phyloP scores from a whole-genome alignment of 352 stramenopile genomes.

The Phytophthora pini region DNA sequence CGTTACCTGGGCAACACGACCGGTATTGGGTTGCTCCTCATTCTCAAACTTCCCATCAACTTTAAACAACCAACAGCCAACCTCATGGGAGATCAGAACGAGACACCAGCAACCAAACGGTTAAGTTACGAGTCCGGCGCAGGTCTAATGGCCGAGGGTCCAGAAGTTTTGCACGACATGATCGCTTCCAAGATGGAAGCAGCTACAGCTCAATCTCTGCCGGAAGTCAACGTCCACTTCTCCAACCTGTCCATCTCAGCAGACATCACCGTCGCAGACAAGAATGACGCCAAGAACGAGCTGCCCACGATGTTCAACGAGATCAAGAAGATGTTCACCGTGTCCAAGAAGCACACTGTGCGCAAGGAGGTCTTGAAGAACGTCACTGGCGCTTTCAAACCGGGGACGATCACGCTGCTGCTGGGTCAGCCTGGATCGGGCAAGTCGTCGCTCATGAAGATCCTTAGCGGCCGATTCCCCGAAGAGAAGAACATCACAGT shows the following conservation, averaged over 20 bases:
- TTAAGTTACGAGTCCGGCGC: slow-evolving; percentile 22
- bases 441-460: slow-evolving; percentile 25
- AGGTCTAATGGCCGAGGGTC: slow-evolving; percentile 28
- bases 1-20: too few relatives aligned
- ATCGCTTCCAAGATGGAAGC: slow-evolving; percentile 28
- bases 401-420: slow-evolving; percentile 25
- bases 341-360: slow-evolving; percentile 26
- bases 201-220: slow-evolving; percentile 29
- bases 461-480: slow-evolving; percentile 28
- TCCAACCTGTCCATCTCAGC: slow-evolving; percentile 20
- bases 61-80: slow-evolving; percentile 1
- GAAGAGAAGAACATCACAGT: slow-evolving; percentile 34
- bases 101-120: slow-evolving; percentile 8
- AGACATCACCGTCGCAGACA: slow-evolving; percentile 29
- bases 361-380: slow-evolving; percentile 40
- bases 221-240: slow-evolving; percentile 43
- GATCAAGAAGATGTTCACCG: slow-evolving; percentile 25
- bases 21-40: neutral
- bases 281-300: slow-evolving; percentile 26
- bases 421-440: slow-evolving; percentile 20
- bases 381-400: slow-evolving; percentile 19
- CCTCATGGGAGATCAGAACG: slow-evolving; percentile 7
- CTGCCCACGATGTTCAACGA: slow-evolving; percentile 45
- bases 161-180: slow-evolving; percentile 34
- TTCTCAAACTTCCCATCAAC: slow-evolving; percentile 19